Conservation (phyloP, 208 protist genomes). For the Acanthamoeba lenticulata region DNA sequence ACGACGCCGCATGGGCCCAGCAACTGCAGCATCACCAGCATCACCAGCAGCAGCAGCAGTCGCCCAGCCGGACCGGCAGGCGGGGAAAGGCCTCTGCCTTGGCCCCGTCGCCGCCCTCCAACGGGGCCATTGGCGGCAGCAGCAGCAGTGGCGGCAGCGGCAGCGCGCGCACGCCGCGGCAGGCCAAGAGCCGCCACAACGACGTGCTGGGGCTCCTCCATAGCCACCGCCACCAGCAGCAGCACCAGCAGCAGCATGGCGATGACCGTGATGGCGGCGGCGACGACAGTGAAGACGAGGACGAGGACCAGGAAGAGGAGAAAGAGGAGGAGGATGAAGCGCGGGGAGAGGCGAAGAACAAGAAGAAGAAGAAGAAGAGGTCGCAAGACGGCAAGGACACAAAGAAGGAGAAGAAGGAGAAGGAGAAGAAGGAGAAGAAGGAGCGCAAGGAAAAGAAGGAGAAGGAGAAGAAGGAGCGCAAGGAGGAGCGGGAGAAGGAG, state of each 20-base stretch:
- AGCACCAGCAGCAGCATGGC: background rate
- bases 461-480: background rate
- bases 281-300: background rate
- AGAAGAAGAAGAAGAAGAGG: background rate
- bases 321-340: no score
- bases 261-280: background rate
- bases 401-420: background rate
- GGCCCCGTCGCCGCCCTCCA: no score
- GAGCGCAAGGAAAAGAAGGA: background rate
- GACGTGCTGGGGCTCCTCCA: background rate
- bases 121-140: no score
- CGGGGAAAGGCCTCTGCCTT: no score
- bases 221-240: background rate
- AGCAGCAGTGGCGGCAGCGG: no score
- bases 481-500: background rate
- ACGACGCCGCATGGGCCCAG: no score
- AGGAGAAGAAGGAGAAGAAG: background rate
- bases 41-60: background rate
- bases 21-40: background rate
- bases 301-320: background rate
- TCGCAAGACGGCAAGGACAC: background rate
- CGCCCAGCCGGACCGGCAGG: no score
- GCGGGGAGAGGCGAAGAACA: background rate
- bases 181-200: background rate
- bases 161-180: background rate